Conservation (phyloP, 441 rosid genomes). For the Hypseocharis bilobata region DNA sequence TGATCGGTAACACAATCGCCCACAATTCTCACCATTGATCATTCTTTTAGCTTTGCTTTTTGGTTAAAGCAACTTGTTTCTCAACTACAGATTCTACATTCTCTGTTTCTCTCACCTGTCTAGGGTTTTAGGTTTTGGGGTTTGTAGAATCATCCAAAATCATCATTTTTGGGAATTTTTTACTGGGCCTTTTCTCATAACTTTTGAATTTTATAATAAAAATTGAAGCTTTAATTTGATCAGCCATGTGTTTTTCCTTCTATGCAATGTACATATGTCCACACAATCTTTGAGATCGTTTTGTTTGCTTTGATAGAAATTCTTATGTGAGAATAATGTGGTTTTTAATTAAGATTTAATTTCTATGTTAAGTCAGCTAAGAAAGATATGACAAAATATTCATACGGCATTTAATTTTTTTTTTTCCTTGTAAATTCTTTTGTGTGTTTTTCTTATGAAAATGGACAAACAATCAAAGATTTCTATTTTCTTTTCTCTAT, state of each 20-base stretch:
- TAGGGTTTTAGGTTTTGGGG: neutral
- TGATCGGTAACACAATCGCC: slow-evolving; percentile 2
- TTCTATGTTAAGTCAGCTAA: neutral
- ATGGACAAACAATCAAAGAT: too few species aligned
- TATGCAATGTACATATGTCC: too few species aligned
- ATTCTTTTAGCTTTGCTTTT: neutral
- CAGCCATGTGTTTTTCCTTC: neutral
- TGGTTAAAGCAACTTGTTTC: neutral
- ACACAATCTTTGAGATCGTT: too few species aligned
- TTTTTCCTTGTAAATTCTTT: neutral
- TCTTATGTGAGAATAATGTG: neutral
- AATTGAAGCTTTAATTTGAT: neutral
- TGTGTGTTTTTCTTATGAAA: neutral
- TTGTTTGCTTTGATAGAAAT: neutral
- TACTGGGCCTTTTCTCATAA: neutral
- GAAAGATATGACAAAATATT: neutral
- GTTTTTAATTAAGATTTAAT: neutral
- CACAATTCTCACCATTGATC: neutral
- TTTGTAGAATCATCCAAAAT: neutral
- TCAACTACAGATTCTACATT: neutral
- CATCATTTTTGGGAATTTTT: neutral
- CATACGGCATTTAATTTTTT: neutral
- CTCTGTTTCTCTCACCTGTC: neutral
- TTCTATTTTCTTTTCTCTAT: too few species aligned
- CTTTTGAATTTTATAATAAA: neutral